These are phyloP conservation scores for Venturia oleaginea DNA, from an alignment of 2,329 filamentous ascomycete species.

Conservation along the genomic window DNA sequence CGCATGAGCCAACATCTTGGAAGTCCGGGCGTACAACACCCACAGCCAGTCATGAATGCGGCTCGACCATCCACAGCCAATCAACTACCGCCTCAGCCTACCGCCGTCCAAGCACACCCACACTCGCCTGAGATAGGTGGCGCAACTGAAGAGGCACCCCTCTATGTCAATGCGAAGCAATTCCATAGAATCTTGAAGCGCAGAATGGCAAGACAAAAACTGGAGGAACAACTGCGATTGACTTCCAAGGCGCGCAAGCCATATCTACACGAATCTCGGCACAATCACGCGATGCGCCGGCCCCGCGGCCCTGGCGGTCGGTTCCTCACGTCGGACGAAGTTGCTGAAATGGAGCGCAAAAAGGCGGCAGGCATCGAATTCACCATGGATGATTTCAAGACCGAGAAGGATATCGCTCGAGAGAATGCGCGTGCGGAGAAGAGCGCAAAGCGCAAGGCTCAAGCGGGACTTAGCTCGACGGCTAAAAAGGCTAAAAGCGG, in stretches of 20 bases:
- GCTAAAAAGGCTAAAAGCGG: conserved; percentile 19
- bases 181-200: conserved; percentile 96
- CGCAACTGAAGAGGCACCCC: conserved; percentile 73
- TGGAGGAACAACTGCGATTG: conserved; percentile 84
- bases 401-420: conserved; percentile 26
- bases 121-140: conserved; percentile 74
- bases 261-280: conserved; percentile 92
- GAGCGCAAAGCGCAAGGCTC: conserved; percentile 44
- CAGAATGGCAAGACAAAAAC: conserved; percentile 80
- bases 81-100: conserved; percentile 46
- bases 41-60: conserved; percentile 70
- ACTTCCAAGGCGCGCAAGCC: conserved; percentile 95
- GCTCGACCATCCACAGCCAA: conserved; percentile 39
- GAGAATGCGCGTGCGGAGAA: conserved; percentile 23
- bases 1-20: conserved; percentile 34
- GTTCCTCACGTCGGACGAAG: conserved; percentile 93
- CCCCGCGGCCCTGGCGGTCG: conserved; percentile 88
- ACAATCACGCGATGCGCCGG: conserved; percentile 96
- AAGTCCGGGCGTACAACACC: conserved; percentile 50
- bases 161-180: conserved; percentile 98
- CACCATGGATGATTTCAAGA: conserved; percentile 28
- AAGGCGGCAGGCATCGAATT: conserved; percentile 29
- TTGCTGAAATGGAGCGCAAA: conserved; percentile 74
- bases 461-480: conserved; percentile 23
- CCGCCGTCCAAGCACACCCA: conserved; percentile 56